These are phyloP conservation scores for Oidiodendron maius DNA, from an alignment of 495 filamentous ascomycete genomes.

Conservation along the genomic window DNA sequence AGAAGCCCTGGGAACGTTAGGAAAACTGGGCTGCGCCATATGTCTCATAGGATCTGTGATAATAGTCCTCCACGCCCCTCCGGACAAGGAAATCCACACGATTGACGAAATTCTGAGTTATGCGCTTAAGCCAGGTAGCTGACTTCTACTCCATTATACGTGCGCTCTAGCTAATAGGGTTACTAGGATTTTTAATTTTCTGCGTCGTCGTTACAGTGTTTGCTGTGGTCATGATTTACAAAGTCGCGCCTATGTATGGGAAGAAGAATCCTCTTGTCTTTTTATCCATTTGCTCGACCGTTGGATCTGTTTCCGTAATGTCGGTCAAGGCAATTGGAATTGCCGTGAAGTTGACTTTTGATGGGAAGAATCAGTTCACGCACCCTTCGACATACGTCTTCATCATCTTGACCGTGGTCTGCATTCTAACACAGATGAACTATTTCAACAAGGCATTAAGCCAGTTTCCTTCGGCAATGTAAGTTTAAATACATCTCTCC, in stretches of 20 bases:
- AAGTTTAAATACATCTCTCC: conserved; percentile 25
- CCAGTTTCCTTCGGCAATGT: conserved; percentile 96
- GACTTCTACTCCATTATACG: conserved; percentile 14
- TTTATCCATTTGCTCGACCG: conserved; percentile 94
- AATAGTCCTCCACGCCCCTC: conserved; percentile 94
- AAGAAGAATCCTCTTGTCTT: conserved; percentile 93
- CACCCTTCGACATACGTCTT: conserved; percentile 96
- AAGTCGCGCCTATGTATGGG: conserved; percentile 78
- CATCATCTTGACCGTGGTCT: conserved; percentile 82
- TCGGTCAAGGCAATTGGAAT: conserved; percentile 97
- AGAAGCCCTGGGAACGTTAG: conserved; percentile 80
- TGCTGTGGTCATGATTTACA: conserved; percentile 91
- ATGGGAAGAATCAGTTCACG: conserved; percentile 87
- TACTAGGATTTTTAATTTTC: conserved; percentile 79
- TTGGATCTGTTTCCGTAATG: conserved; percentile 97
- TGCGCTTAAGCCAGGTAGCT: conserved; percentile 79
- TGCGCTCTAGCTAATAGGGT: conserved; percentile 22
- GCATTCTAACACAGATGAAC: conserved; percentile 98
- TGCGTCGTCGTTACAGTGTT: conserved; percentile 71
- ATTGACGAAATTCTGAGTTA: conserved; percentile 84
- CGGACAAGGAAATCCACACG: conserved; percentile 80
- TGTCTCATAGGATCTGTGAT: conserved; percentile 95
- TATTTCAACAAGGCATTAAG: conserved; percentile 99
- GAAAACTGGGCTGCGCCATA: conserved; percentile 91
- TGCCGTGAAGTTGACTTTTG: conserved; percentile 86